Base-by-base conservation (phyloP, 805 yeast genomes). In the Millerozyma acaciae region DNA sequence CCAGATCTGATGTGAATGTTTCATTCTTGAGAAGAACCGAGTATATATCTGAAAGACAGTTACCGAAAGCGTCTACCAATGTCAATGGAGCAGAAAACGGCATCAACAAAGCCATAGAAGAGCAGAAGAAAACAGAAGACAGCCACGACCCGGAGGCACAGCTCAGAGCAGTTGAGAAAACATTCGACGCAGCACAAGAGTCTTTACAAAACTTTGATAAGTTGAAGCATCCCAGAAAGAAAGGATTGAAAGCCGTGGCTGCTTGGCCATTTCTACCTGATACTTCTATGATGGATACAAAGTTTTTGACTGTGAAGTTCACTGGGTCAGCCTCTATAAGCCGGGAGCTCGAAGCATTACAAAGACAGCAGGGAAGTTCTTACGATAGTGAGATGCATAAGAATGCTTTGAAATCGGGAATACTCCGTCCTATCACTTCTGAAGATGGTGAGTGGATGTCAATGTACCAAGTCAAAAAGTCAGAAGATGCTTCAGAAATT, bases 1-100 rank as follows among this genome's bases (percentile, higher is more conserved):
- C 62, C 37, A 64, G 67, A 38, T 56, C 54, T 37, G 74, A 51
- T 48, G 71, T 70, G 39, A 71, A 79, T 28, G 84, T 84, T 9
- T 73, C 85, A n/a, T 89, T 90, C 61, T 70, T 90, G 54, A 80
- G 97, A 65, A 79, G 97, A 64, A 90, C 98, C 0, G 97, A 93
- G 54, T 90, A 90, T 55, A 83, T 87, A 38, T 75, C 95, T 8
- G 77, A 84, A 22, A 80, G 76, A 32, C 70, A 70, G 34, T 36
- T 50, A 9, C 33, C 60, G 10, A 39, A 38, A 30, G 15, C 37
- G 6, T 47, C 35, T 13, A 49, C 48, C 10, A 43, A 45, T 19
- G 48, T 43, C 16, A 40, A 44, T 32, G 39, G 38, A 16, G 44
- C 50, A 9, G 37, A 42, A 30, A 39, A 46, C 24, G 48, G 50